A percentile compares a stretch with the other conserved stretches of the same genome.
phyloP scores from a whole-genome alignment of 2,329 filamentous ascomycete species.

The Fonsecaea pugnacius region DNA sequence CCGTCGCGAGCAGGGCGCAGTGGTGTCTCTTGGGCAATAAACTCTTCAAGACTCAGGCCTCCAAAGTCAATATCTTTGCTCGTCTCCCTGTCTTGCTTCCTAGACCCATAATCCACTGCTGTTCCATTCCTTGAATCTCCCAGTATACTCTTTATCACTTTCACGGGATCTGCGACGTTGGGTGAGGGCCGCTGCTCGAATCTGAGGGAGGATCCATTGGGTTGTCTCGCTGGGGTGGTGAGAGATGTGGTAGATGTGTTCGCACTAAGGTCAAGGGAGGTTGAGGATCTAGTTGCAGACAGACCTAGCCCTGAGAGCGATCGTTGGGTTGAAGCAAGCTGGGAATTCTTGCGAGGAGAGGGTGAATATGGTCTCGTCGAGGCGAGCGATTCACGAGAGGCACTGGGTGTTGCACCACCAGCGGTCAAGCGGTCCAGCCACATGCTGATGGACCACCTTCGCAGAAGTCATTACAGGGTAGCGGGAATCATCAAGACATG shows the following conservation, averaged over 20 bases:
- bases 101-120: conserved; percentile 27
- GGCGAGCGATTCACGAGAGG: conserved; percentile 63
- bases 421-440: conserved; percentile 84
- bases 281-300: conserved; percentile 68
- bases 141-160: conserved; percentile 68
- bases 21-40: conserved; percentile 55
- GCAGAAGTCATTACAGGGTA: neutral
- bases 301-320: conserved; percentile 63
- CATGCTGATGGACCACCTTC: conserved; percentile 56
- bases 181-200: conserved; percentile 59
- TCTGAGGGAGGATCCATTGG: conserved; percentile 71
- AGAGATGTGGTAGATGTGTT: conserved; percentile 79
- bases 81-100: conserved; percentile 12
- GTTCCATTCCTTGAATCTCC: conserved; percentile 27
- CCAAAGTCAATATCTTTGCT: conserved; percentile 75
- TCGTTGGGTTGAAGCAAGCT: conserved; percentile 69
- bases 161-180: conserved; percentile 70
- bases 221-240: conserved; percentile 64
- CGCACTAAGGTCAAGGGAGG: conserved; percentile 72
- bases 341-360: conserved; percentile 68
- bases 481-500: conserved; percentile 1
- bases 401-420: conserved; percentile 62
- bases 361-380: conserved; percentile 74
- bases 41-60: conserved; percentile 74
- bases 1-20: conserved; percentile 69